phyloP scores from a whole-genome alignment of 2,329 filamentous ascomycete genomes.

The Talaromyces albobiverticillius region DNA sequence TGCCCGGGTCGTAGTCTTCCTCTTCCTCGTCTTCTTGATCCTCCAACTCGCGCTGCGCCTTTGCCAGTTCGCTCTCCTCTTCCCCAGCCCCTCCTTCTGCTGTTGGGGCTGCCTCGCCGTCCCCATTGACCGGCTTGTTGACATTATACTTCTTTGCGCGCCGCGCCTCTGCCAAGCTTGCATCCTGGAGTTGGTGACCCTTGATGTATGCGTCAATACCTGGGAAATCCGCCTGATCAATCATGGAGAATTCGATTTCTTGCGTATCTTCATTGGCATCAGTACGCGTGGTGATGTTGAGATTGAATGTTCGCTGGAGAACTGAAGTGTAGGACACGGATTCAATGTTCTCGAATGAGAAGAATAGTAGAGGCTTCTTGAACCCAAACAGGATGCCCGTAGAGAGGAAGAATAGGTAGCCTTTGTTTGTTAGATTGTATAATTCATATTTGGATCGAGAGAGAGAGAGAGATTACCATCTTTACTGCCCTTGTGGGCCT shows the following conservation, averaged over 20 bases:
- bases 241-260: slow-evolving; percentile 64
- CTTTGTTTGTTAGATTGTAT: slow-evolving; percentile 33
- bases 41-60: slow-evolving; percentile 55
- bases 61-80: slow-evolving; percentile 54
- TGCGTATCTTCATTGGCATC: slow-evolving; percentile 40
- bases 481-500: slow-evolving; percentile 63
- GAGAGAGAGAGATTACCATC: slow-evolving; percentile 48
- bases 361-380: slow-evolving; percentile 64
- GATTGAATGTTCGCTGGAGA: slow-evolving; percentile 64
- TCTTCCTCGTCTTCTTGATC: slow-evolving; percentile 48
- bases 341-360: slow-evolving; percentile 58
- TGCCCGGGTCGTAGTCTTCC: slow-evolving; percentile 52
- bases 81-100: slow-evolving; percentile 32
- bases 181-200: slow-evolving; percentile 60
- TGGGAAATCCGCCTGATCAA: slow-evolving; percentile 61
- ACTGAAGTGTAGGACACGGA: slow-evolving; percentile 63
- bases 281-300: slow-evolving; percentile 52
- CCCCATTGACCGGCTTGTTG: slow-evolving; percentile 33
- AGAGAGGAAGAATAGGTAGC: slow-evolving; percentile 62
- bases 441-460: too few relatives aligned
- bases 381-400: slow-evolving; percentile 63
- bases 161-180: slow-evolving; percentile 59
- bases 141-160: slow-evolving; percentile 60
- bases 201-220: slow-evolving; percentile 64
- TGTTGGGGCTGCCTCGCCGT: slow-evolving; percentile 25